A percentile compares a stretch with the other conserved stretches of the same genome.
Conservation (phyloP, 768 basidiomycete species). For the Inosperma sp. region DNA sequence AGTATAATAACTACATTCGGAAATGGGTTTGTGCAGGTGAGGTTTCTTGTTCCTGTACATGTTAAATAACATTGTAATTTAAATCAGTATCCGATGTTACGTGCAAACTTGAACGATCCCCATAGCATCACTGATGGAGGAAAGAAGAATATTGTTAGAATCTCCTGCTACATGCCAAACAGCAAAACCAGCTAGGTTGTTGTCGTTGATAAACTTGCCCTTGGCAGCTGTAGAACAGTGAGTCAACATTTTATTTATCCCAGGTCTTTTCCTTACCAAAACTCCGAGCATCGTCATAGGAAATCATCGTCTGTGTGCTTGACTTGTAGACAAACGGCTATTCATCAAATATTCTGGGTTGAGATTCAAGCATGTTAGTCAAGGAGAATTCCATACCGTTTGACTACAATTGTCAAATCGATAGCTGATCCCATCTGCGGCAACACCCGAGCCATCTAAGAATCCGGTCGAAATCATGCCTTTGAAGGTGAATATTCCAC, state of each 20-base stretch:
- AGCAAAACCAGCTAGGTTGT: conserved; percentile 54
- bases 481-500: conserved; percentile 53
- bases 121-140: conserved; percentile 46
- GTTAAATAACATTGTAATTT: too few species aligned
- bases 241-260: too few species aligned
- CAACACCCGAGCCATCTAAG: conserved; percentile 42
- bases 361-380: background rate
- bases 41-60: too few species aligned
- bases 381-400: conserved; percentile 48
- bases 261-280: conserved; percentile 37
- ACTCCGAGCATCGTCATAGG: conserved; percentile 61
- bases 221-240: conserved; percentile 39
- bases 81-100: too few species aligned
- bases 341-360: background rate
- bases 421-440: conserved; percentile 50
- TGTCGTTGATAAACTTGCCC: conserved; percentile 52
- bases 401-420: conserved; percentile 63
- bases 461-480: conserved; percentile 53
- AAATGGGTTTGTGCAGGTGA: too few species aligned
- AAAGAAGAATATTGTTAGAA: conserved; percentile 50
- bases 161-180: conserved; percentile 69
- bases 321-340: conserved; percentile 68
- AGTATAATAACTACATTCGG: too few species aligned
- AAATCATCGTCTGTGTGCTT: conserved; percentile 50
- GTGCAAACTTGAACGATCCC: conserved; percentile 24